These are phyloP conservation scores for Daldinia grandis DNA, from an alignment of 495 filamentous ascomycete genomes.

Conservation along the genomic window DNA sequence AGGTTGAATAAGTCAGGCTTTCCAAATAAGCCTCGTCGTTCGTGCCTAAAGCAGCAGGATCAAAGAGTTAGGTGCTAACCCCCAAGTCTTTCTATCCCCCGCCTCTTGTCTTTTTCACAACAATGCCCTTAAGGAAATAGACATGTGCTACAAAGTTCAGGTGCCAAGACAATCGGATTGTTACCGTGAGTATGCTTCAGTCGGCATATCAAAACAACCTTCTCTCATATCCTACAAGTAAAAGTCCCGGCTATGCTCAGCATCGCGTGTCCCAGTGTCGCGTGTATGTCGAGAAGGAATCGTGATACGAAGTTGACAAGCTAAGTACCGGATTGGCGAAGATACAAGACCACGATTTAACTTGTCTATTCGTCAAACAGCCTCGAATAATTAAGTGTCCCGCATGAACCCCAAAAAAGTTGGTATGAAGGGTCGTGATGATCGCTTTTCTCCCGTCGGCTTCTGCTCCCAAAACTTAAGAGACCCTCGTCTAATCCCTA, in stretches of 20 bases:
- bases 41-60: not conserved
- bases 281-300: constrained; percentile 7
- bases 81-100: constrained; percentile 10
- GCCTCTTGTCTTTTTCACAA: constrained; percentile 12
- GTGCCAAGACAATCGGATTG: constrained; percentile 11
- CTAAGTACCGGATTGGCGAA: constrained; percentile 19
- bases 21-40: constrained; percentile 8
- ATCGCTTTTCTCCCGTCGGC: constrained; percentile 4
- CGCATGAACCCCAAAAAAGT: constrained; percentile 7
- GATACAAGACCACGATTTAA: constrained; percentile 5
- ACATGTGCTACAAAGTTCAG: not conserved
- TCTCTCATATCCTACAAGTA: constrained; percentile 27
- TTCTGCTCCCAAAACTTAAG: constrained; percentile 26
- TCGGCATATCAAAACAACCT: constrained; percentile 27
- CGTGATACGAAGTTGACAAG: constrained; percentile 7
- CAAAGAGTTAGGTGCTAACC: constrained; percentile 2
- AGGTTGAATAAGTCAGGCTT: not conserved
- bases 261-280: constrained; percentile 14
- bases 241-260: constrained; percentile 16
- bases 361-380: constrained; percentile 18
- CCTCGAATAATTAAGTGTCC: constrained; percentile 10
- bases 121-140: not conserved
- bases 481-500: constrained; percentile 33
- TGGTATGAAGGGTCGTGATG: constrained; percentile 8
- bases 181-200: constrained; percentile 13